Percentiles rank a stretch among this genome's conserved stretches.
phyloP scores from a whole-genome alignment of 805 yeast species.

The Priceomyces castillae region DNA sequence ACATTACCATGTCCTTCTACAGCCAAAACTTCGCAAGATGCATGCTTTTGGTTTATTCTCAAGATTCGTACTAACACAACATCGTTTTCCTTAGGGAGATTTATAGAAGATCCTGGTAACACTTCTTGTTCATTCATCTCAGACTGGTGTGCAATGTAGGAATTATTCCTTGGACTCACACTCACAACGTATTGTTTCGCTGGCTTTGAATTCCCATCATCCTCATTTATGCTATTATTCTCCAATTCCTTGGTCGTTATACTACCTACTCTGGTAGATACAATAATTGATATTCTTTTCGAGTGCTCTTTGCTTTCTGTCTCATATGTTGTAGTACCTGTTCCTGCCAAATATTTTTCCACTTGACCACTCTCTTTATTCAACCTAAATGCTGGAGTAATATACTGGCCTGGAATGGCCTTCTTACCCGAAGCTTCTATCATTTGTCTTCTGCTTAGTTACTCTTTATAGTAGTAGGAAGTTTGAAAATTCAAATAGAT shows the following conservation, averaged over 20 bases:
- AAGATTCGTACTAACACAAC: slow-evolving; percentile 74
- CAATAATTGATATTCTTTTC: slow-evolving; percentile 41
- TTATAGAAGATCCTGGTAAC: slow-evolving; percentile 32
- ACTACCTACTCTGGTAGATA: slow-evolving; percentile 63
- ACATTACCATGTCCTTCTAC: slow-evolving; percentile 63
- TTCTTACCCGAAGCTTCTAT: slow-evolving; percentile 3
- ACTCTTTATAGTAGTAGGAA: too few relatives aligned
- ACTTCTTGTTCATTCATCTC: slow-evolving; percentile 3
- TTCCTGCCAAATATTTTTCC: slow-evolving; percentile 56
- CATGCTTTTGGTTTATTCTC: slow-evolving; percentile 65
- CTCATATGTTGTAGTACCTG: slow-evolving; percentile 56
- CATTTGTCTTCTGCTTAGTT: too few relatives aligned
- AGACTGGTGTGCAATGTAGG: slow-evolving; percentile 23
- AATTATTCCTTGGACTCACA: slow-evolving; percentile 27
- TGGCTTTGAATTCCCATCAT: slow-evolving; percentile 10
- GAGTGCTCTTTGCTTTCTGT: slow-evolving; percentile 36
- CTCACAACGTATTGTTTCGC: slow-evolving; percentile 25
- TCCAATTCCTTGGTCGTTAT: slow-evolving; percentile 33
- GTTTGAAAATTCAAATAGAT: too few relatives aligned
- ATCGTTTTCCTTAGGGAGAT: slow-evolving; percentile 82
- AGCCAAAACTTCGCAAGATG: slow-evolving; percentile 67
- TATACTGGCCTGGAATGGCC: slow-evolving; percentile 80
- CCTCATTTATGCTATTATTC: slow-evolving; percentile 7
- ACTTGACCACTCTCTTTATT: slow-evolving; percentile 20
- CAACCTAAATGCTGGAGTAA: slow-evolving; percentile 54